Conservation (phyloP, 345 rosid species). For the Salix brachista region DNA sequence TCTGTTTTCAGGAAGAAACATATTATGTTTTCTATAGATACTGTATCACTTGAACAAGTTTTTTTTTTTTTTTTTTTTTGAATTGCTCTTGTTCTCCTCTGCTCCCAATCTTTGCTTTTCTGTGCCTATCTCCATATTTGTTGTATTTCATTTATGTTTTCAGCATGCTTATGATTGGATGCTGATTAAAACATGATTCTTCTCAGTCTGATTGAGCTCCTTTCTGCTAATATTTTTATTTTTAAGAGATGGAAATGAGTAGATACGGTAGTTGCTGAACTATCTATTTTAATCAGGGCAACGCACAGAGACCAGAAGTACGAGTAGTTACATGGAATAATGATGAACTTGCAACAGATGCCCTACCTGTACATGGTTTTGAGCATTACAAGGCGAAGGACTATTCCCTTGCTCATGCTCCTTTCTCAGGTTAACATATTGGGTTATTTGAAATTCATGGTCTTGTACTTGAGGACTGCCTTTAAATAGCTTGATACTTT, state of each 20-base stretch:
- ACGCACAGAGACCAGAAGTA: conserved; percentile 97
- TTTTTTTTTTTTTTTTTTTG: not conserved
- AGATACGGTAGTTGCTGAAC: conserved; percentile 2
- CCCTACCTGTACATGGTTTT: conserved; percentile 91
- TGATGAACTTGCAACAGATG: conserved; percentile 98
- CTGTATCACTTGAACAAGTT: not conserved
- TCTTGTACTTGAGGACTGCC: conserved; percentile 14
- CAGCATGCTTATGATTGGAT: not conserved
- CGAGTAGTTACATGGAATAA: conserved; percentile 89
- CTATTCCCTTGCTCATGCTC: conserved; percentile 94
- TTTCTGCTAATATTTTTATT: no score
- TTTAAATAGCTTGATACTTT: conserved; percentile 14
- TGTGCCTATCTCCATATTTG: not conserved
- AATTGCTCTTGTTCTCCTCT: not conserved
- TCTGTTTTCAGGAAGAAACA: not conserved
- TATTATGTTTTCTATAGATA: not conserved
- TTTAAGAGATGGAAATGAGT: not conserved
- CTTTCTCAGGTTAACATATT: conserved; percentile 76
- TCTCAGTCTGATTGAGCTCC: not conserved
- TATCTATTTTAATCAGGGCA: conserved; percentile 56
- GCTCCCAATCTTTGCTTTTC: not conserved
- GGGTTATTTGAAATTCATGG: conserved; percentile 13
- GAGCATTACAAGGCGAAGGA: conserved; percentile 98
- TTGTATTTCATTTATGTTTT: not conserved
- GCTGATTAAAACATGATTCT: not conserved